Percentiles rank a stretch among this genome's conserved stretches.
phyloP scores from a whole-genome alignment of 257 asterid genomes.

The Scutellaria baicalensis region DNA sequence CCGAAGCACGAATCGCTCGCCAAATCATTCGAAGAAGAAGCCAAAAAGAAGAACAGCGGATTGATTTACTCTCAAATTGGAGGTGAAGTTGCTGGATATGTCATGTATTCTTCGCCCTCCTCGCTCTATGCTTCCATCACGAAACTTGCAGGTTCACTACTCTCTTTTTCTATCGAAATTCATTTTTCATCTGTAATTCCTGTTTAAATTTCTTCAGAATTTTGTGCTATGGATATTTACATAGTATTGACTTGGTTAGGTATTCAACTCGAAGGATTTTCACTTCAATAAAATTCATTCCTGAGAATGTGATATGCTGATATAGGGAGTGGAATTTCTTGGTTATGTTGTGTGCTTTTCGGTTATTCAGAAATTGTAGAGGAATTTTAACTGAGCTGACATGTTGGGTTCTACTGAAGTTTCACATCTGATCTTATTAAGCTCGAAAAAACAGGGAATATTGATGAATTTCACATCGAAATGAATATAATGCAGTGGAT shows the following conservation, averaged over 20 bases:
- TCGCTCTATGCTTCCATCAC: constrained; percentile 76
- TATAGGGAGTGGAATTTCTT: not conserved
- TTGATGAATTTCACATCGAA: not conserved
- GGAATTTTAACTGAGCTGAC: not conserved
- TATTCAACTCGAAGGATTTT: not conserved
- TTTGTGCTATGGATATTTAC: not conserved
- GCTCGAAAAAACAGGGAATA: not conserved
- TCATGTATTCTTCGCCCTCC: constrained; percentile 80
- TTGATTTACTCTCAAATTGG: constrained; percentile 41
- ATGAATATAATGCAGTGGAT: not conserved
- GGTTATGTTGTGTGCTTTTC: not conserved
- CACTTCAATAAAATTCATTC: not conserved
- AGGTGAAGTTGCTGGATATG: constrained; percentile 70
- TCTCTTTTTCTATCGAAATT: not conserved
- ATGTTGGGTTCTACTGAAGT: not conserved
- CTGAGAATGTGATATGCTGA: not conserved
- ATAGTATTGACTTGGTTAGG: not conserved
- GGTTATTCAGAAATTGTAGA: not conserved
- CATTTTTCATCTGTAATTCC: not conserved
- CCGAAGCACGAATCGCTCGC: constrained; percentile 94
- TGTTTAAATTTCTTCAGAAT: not conserved
- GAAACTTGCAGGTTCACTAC: constrained; percentile 64
- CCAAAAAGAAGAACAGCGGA: constrained; percentile 59
- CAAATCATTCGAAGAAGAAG: constrained; percentile 59
- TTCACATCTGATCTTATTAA: not conserved